A percentile compares a stretch with the other conserved stretches of the same genome.
Conservation (phyloP, 2,329 filamentous ascomycete species). For the Cadophora sp. region DNA sequence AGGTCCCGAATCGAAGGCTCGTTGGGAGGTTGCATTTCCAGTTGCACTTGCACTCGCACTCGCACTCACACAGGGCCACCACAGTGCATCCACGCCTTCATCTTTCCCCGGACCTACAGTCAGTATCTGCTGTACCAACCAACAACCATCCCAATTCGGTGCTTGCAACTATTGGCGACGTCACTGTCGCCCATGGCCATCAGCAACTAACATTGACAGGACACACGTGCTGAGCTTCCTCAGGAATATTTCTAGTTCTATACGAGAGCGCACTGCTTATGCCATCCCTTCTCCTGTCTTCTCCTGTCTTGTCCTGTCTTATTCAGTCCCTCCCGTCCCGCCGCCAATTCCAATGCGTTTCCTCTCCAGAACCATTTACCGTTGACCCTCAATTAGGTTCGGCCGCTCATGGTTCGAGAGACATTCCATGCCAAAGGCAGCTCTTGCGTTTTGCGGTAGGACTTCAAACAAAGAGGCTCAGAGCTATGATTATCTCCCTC, state of each 20-base stretch:
- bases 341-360: not conserved
- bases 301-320: not conserved
- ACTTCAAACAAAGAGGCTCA: slow-evolving; percentile 19
- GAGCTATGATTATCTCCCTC: slow-evolving; percentile 15
- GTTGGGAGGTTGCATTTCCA: too few species aligned
- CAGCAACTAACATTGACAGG: not conserved
- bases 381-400: too few species aligned
- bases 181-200: too few species aligned
- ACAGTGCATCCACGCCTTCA: too few species aligned
- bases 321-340: slow-evolving; percentile 7
- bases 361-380: not conserved
- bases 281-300: not conserved
- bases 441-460: not conserved
- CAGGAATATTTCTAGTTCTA: not conserved
- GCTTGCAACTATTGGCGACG: too few species aligned
- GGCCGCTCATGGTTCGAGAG: not conserved
- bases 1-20: too few species aligned
- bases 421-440: not conserved
- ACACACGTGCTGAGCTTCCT: not conserved
- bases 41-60: too few species aligned
- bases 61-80: too few species aligned
- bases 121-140: too few species aligned
- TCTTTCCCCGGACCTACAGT: too few species aligned
- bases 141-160: too few species aligned
- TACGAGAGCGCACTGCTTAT: not conserved